Evolutionary conservation across 2,329 filamentous ascomycete species (phyloP), one percentile per base, ranked within the genome.

Genomic region (Elsinoe arachidis): DNA sequence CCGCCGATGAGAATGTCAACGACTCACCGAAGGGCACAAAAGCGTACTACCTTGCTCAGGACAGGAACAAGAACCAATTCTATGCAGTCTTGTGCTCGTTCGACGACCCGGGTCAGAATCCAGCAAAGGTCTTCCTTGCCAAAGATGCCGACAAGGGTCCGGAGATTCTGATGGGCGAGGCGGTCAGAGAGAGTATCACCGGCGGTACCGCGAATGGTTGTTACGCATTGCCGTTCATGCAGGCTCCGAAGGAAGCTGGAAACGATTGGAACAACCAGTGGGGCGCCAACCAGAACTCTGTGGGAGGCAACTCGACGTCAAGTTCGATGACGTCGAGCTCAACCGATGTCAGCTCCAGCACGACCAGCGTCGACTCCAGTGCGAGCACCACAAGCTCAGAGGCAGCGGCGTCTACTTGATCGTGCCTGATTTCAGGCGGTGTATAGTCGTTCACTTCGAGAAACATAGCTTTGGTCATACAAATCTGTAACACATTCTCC

Each of bases 71-170:
- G 3, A 51, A 65, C 5, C 49, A 67, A 12, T 67, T 67, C 44
- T 69, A 66, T 56, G 66, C 66, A 2, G 56, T 65, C 1, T 63
- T 69, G 12, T 71, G 70, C 44, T 63, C 67, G 19, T 72, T 63
- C 55, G 59, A 47, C 21, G 30, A 56, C 33, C 30, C 39, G 3
- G 15, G 38, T 26, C 15, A 33, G 21, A 37, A 44, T 2, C 66
- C 10, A 41, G 52, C 56, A 30, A 67, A 65, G 53, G 43, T 69
- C 0, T 70, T 71, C 55, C 43, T 72, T 14, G 65, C 61, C 1
- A 60, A 55, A 15, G 66, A 69, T 55, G 55, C 64, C 1, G 64
- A 58, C 3, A 66, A 63, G 1, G 57, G 63, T 26, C 15, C 64
- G 12, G 59, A 58, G 17, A 64, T 60, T 19, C 58, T 71, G 26